Evolutionary conservation across 129 eudicot species (phyloP), one percentile per base, ranked within the genome.

Genomic region (Helianthus tuberosus): DNA sequence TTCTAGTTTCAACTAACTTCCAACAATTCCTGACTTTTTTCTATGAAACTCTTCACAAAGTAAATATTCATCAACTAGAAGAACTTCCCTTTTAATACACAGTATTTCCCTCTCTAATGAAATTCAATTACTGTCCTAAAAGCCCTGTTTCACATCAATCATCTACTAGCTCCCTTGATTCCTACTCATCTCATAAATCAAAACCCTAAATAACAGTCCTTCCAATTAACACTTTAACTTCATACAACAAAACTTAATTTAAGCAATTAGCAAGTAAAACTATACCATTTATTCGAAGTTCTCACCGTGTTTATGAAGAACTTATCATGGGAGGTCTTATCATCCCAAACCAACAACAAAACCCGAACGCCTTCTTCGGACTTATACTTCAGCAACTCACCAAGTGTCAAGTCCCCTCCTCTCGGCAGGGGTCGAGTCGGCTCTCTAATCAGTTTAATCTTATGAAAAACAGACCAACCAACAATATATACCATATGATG

Each of bases 341-440:
- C 98, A 77, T 93, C 98, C 98, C 98, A 93, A 69, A 93, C 84
- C 81, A 93, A 75, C 80, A 93, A 62, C 80, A 93, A 66, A 20
- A 93, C 97, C 39, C 98, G 85, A 20, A 93, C 98, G 36, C 98
- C 98, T 83, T 93, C 98, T 65, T 93, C 89, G 0, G 98, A 90
- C 68, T 93, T 93, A 68, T 90, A 86, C 83, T 88, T 93, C 12
- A 93, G 73, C 82, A 93, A 68, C 5, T 90, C 96, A 29, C 98
- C 98, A 49, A 93, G 90, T 0, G 86, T 90, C 69, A 85, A 75
- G 27, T 92, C 91, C n/a, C 96, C 96, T 10, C 96, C 95, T 55
- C 95, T 74, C 0, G 97, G 97, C 84, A 90, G 70, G 0, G 91
- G 87, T 77, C 49, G 70, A 6, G 92, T 86, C 1, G 96, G 92